Evolutionary conservation across 2,329 filamentous ascomycete species (phyloP), one percentile per base, ranked within the genome.

Genomic region (Aspergillus amoenus): DNA sequence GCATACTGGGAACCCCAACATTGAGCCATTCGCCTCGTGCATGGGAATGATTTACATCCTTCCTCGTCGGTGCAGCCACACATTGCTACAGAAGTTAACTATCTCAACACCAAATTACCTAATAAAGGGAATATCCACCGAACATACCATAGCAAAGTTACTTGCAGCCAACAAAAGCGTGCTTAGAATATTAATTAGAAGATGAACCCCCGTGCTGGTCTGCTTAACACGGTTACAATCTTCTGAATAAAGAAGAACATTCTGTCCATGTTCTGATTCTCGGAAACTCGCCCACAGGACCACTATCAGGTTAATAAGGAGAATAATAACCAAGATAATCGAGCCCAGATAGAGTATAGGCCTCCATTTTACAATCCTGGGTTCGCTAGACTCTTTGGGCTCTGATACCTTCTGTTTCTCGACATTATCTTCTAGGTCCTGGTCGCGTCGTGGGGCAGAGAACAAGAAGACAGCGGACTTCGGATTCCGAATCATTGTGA

Each of bases 41-140:
- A 67, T 85, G 82, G 0, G 80, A 80, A 9, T 57, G 60, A 46
- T 84, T 77, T 12, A 84, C 64, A 40, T 84, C 81, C 7, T 64
- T 55, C 32, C 82, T 68, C 1, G 78, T 82, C 0, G 82, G 82
- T 0, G 81, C 75, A 15, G 70, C 76, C 11, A 85, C 65, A 17
- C 78, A 72, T 59, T 84, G 82, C 78, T 56, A 22, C 22, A 22
- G 3, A 22, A 22, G 27, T 27, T 6, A 22, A 40, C 37, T 6
- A n/a, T n/a, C n/a, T n/a, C 17, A 27, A 18, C 48, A 12, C 12
- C 4, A 42, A n/a, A 4, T 17, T 13, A 11, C 3, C 22, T 24
- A 22, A 12, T 4, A 8, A 12, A 22, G 22, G 22, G 22, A 22
- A 22, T 22, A n/a, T n/a, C n/a, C n/a, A n/a, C 22, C 22, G 22